Evolutionary conservation across 306 rosid species (phyloP).

Genomic region (Sphenostylis stenocarpa): DNA sequence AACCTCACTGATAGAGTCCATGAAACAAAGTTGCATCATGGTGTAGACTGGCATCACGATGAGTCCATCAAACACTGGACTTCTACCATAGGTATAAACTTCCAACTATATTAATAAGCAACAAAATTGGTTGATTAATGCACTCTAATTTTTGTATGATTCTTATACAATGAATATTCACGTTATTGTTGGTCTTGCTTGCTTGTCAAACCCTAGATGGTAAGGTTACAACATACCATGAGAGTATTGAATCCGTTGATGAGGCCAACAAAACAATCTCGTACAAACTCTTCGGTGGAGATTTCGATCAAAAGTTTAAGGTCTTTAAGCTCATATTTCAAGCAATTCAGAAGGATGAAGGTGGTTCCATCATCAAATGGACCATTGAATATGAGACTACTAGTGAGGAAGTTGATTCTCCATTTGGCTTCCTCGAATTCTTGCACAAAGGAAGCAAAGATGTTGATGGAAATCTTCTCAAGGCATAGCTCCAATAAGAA

Average conservation of each 20-base stretch:
- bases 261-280: neutral
- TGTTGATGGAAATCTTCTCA: neutral
- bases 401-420: constrained; percentile 26
- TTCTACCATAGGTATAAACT: neutral
- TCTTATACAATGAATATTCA: neutral
- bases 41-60: neutral
- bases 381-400: constrained; percentile 30
- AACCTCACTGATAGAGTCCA: neutral
- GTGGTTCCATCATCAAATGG: constrained; percentile 1
- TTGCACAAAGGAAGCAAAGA: neutral
- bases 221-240: neutral
- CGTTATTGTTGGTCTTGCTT: too few species aligned
- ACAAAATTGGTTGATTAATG: too few species aligned
- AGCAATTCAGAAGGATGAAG: neutral
- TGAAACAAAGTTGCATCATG: neutral
- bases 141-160: too few species aligned
- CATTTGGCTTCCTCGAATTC: constrained; percentile 17
- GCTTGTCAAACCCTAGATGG: neutral
- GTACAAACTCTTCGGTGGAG: neutral
- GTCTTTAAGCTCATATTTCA: neutral
- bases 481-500: neutral
- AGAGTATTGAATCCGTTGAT: constrained; percentile 15
- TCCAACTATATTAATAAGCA: too few species aligned
- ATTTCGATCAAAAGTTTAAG: neutral
- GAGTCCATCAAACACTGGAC: neutral